Evolutionary conservation across 352 stramenopile genomes (phyloP), one percentile per base, ranked within the genome.

Genomic region (Pythium phragmitis): DNA sequence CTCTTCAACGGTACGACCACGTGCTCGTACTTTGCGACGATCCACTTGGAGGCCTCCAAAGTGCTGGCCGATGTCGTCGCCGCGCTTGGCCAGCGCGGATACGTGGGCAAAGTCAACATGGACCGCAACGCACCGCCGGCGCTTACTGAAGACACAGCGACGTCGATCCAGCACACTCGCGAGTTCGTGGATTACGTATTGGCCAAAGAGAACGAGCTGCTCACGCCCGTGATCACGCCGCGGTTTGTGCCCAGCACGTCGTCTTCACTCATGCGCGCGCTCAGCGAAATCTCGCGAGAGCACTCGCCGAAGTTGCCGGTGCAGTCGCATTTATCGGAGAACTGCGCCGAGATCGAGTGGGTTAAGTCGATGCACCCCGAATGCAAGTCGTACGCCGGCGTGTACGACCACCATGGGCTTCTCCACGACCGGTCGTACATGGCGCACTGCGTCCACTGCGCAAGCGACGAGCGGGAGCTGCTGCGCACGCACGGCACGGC

Each of bases 71-170:
- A 98, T 70, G 77, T 98, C 11, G 69, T 96, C 46, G 63, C 87
- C 19, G 66, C 83, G n/a, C 59, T 80, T 7, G 94, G 94, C 2
- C 94, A 98, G 70, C 82, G 96, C 19, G 95, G 85, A 0, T 93
- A 90, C 72, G 75, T 98, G 9, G 95, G 94, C 41, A 98, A 98
- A 68, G 95, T 98, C 66, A 97, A 94, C 69, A 98, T 98, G 96
- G 96, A 98, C 74, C 88, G 92, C 53, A 98, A 98, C 67, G 77
- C 69, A 37, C 85, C 89, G 23, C 70, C 81, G 4, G 75, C 82
- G 34, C 87, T 98, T 60, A 71, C 77, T 12, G 95, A 98, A 63
- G 81, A 91, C 36, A 98, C 91, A 11, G 68, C 91, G 21, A 63
- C 79, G 51, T 96, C 87, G 21, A 79, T 98, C 43, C 42, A 78